phyloP scores from a whole-genome alignment of 306 rosid genomes.

The Dalbergia oliveri region DNA sequence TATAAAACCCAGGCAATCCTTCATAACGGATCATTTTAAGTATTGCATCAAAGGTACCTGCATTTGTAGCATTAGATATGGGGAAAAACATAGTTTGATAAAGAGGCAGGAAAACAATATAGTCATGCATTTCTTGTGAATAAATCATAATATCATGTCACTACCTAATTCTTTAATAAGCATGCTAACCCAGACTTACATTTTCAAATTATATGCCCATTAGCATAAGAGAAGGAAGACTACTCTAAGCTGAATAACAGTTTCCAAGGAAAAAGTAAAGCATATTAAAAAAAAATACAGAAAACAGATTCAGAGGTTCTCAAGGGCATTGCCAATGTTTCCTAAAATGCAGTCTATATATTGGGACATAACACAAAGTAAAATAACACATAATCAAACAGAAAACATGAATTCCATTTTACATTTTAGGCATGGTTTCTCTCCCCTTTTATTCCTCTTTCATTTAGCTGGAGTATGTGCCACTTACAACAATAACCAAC shows the following conservation, averaged over 20 bases:
- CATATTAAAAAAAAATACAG: not conserved
- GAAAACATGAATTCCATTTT: not conserved
- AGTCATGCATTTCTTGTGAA: not conserved
- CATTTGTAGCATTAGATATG: constrained; percentile 22
- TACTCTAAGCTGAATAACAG: not conserved
- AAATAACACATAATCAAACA: not conserved
- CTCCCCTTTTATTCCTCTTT: constrained; percentile 9
- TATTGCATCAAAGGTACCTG: constrained; percentile 83
- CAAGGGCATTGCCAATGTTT: constrained; percentile 8
- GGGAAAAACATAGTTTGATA: constrained; percentile 17
- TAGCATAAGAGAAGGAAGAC: not conserved
- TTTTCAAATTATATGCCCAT: not conserved
- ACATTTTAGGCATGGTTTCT: not conserved
- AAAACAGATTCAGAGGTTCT: constrained; percentile 14
- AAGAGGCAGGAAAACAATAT: not conserved
- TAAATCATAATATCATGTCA: not conserved
- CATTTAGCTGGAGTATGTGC: not conserved
- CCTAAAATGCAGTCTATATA: not conserved
- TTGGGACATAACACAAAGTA: not conserved
- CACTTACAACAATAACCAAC: not conserved
- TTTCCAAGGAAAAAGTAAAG: not conserved
- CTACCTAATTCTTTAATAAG: constrained; percentile 19
- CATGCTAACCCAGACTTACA: not conserved
- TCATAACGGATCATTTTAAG: constrained; percentile 80
- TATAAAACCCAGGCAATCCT: constrained; percentile 76